Evolutionary conservation across 2,329 filamentous ascomycete species (phyloP).

Genomic region (Colletotrichum echinochloae): DNA sequence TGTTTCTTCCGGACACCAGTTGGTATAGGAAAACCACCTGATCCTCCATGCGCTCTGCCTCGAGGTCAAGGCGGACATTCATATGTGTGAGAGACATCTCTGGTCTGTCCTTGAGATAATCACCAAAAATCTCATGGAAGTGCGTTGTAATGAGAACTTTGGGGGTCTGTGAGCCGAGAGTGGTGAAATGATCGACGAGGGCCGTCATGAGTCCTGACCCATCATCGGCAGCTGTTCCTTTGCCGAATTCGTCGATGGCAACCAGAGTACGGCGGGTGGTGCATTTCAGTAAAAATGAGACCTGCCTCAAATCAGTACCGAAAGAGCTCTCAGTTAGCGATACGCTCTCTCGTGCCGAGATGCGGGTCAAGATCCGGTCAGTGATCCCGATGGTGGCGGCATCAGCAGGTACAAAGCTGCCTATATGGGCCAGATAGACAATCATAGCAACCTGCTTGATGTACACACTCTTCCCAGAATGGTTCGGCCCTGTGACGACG

Average conservation of each 20-base stretch:
- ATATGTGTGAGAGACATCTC: slow-evolving; percentile 75
- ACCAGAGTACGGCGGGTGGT: slow-evolving; percentile 83
- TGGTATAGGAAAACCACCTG: slow-evolving; percentile 83
- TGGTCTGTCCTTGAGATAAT: slow-evolving; percentile 63
- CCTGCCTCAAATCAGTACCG: slow-evolving; percentile 86
- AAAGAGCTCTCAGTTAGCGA: slow-evolving; percentile 72
- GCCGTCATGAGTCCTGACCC: slow-evolving; percentile 70
- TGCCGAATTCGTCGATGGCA: slow-evolving; percentile 92
- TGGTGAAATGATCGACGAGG: slow-evolving; percentile 67
- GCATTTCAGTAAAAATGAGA: slow-evolving; percentile 79
- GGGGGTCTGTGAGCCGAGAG: slow-evolving; percentile 59
- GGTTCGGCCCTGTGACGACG: slow-evolving; percentile 92
- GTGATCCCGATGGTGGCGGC: slow-evolving; percentile 84
- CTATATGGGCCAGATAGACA: slow-evolving; percentile 91
- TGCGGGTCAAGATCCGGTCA: slow-evolving; percentile 90
- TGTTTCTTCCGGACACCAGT: slow-evolving; percentile 74
- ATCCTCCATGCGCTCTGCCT: slow-evolving; percentile 64
- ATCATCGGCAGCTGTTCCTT: slow-evolving; percentile 69
- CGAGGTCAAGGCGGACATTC: slow-evolving; percentile 72
- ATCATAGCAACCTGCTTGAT: slow-evolving; percentile 93
- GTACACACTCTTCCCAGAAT: slow-evolving; percentile 96
- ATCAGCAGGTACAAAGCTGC: slow-evolving; percentile 89
- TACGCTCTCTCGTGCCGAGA: slow-evolving; percentile 78
- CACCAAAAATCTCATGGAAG: slow-evolving; percentile 77
- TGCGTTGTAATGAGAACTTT: slow-evolving; percentile 73